Evolutionary conservation across 208 protist species (phyloP).

Genomic region (Trichomonas vaginalis): DNA sequence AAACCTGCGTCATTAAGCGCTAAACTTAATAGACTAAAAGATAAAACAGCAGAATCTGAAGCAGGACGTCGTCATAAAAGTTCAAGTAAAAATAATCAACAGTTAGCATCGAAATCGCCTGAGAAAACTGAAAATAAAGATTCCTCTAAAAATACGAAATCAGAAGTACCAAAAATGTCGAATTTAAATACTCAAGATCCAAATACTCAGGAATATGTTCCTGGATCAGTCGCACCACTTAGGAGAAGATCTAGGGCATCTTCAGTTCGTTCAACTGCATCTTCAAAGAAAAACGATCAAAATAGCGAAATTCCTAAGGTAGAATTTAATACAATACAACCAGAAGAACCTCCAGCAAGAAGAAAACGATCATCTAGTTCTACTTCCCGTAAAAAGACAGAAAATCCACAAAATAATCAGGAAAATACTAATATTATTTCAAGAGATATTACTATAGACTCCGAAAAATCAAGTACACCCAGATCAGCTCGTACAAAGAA

Average conservation of each 20-base stretch:
- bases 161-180: neutral
- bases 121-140: neutral
- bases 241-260: neutral
- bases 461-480: neutral
- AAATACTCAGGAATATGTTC: neutral
- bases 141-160: neutral
- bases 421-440: neutral
- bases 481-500: neutral
- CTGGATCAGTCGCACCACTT: neutral
- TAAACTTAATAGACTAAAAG: neutral
- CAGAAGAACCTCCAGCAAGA: neutral
- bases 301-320: neutral
- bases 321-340: neutral
- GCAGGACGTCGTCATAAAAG: neutral
- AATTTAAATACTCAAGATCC: neutral
- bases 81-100: neutral
- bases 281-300: neutral
- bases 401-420: neutral
- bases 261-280: neutral
- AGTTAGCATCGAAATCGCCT: neutral
- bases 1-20: no score
- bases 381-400: neutral
- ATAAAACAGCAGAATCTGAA: neutral
- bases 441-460: neutral
- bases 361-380: neutral